These are phyloP conservation scores for Suhomyces faveliae DNA, from an alignment of 805 yeast genomes.

Conservation along the genomic window DNA sequence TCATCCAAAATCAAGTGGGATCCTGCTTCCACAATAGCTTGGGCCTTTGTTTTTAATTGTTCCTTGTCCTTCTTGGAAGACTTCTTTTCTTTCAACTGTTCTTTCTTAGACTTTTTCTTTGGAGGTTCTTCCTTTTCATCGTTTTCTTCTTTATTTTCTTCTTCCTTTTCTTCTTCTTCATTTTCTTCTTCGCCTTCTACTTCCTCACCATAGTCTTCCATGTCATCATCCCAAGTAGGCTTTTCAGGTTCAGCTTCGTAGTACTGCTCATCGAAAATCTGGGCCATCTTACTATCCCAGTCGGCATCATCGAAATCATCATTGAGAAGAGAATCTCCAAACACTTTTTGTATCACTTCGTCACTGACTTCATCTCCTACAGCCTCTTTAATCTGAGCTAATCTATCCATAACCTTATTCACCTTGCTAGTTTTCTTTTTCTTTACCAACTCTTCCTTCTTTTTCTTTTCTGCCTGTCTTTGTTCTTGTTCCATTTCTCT, in stretches of 20 bases:
- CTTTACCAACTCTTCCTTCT: constrained; percentile 59
- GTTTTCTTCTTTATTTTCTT: constrained; percentile 16
- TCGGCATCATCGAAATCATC: constrained; percentile 88
- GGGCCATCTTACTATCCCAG: constrained; percentile 86
- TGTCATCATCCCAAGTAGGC: constrained; percentile 60
- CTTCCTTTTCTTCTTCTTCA: constrained; percentile 16
- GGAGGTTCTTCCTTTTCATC: constrained; percentile 17
- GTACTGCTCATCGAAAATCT: constrained; percentile 81
- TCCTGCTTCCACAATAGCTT: constrained; percentile 73
- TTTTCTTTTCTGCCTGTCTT: constrained; percentile 49
- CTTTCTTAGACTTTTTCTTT: constrained; percentile 48
- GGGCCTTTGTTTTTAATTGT: constrained; percentile 64
- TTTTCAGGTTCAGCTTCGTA: constrained; percentile 53
- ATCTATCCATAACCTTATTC: constrained; percentile 71
- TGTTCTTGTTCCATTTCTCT: constrained; percentile 68
- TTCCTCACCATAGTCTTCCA: constrained; percentile 27
- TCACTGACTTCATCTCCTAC: constrained; percentile 65
- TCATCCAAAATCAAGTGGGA: constrained; percentile 65
- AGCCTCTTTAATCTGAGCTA: constrained; percentile 61
- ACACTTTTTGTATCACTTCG: constrained; percentile 57
- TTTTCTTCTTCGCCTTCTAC: constrained; percentile 20
- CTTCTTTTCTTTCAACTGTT: constrained; percentile 56
- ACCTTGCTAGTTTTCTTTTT: constrained; percentile 75
- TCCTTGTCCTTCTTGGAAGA: constrained; percentile 61
- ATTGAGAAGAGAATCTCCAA: constrained; percentile 73